Evolutionary conservation across 2,329 filamentous ascomycete genomes (phyloP), one percentile per base, ranked within the genome.

Genomic region (Fusarium kyushuense): DNA sequence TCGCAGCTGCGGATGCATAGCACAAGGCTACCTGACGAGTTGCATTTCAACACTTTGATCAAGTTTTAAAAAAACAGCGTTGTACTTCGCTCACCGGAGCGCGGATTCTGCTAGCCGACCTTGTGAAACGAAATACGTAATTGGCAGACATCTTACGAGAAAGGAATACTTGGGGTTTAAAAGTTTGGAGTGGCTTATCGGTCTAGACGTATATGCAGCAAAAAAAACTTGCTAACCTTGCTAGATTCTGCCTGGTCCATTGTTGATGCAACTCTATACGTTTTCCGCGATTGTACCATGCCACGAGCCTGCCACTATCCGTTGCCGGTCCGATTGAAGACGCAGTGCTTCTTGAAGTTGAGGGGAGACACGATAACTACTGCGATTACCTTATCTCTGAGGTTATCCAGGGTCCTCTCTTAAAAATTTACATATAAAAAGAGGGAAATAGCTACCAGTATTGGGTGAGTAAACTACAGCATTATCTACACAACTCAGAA

Each of bases 401-500:
- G n/a, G n/a, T n/a, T n/a, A n/a, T n/a, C n/a, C n/a, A n/a, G n/a
- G n/a, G n/a, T n/a, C n/a, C n/a, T n/a, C n/a, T n/a, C n/a, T n/a
- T n/a, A n/a, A n/a, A n/a, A n/a, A n/a, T n/a, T 16, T n/a, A 8
- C 17, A 3, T 11, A n/a, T 38, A 6, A 29, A 29, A 2, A 13
- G 12, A 6, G 1, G 1, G 6, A 23, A 1, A 5, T 27, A 6
- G 1, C 17, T 9, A 4, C 5, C 2, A 5, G 5, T 21, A 2
- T 10, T n/a, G 7, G 7, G 17, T 1, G 1, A 13, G 5, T 12
- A 21, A 6, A 8, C 2, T 7, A 1, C 2, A 19, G 2, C 2
- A 7, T 9, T 1, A n/a, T n/a, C 1, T 3, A 8, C 16, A n/a
- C 16, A 2, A 2, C 2, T 5, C 10, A 14, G 2, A 21, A 4